Base-by-base conservation (phyloP, 805 yeast genomes). In the Middelhovenomyces tepae region DNA sequence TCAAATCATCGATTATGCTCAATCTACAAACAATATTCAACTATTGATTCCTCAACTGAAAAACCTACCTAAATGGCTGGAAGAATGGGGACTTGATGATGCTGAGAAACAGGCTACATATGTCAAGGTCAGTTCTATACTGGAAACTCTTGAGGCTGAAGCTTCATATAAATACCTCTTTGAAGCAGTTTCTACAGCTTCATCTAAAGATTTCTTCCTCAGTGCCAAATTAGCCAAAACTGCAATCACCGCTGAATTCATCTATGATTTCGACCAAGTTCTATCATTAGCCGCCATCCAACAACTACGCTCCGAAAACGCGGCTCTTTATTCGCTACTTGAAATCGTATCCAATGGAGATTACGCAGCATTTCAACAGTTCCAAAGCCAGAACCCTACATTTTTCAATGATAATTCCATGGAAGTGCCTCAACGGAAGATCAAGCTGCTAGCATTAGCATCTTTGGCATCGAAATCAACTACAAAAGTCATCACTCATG, bases 11-110 rank as follows among this genome's bases (percentile, higher is more conserved):
- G 49, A 52, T 15, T 46, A 56, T 24, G 53, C 64, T n/a, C 46
- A 37, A 8, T 35, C 43, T 22, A 48, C 63, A n/a, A 53, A 53
- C 23, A 46, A 57, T 29, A 32, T 48, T 24, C 45, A 46, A 28
- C 49, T 55, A 40, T 44, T 63, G 22, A 51, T 50, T 5, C 47
- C 61, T 28, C 66, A 64, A 46, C 54, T 62, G 28, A 44, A 48
- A 31, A 48, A 49, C 36, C 47, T 63, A 28, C 51, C 56, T 22
- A 40, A 45, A 36, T 62, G 67, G 67, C 46, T 62, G 31, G 37
- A 36, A 10, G 51, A 50, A 29, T 64, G 68, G 68, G 37, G 40
- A 17, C 34, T 48, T 17, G 36, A 44, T 20, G 44, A 36, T 9
- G 54, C 40, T 11, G 43, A 35, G 28, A 50, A 49, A 35, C 40